Conservation (phyloP, 2,329 filamentous ascomycete species). For the Diplodia sapinea region DNA sequence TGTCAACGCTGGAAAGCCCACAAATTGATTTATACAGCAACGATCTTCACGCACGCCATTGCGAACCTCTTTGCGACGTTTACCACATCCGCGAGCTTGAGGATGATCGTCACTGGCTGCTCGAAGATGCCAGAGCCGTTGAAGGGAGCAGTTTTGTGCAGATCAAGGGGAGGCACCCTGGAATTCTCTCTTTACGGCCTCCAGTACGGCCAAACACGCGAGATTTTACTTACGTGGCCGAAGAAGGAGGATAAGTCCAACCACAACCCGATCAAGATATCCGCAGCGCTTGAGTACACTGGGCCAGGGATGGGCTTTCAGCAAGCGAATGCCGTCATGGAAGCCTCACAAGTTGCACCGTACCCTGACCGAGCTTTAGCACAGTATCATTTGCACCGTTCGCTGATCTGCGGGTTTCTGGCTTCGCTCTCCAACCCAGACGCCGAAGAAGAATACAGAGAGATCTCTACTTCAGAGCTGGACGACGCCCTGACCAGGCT, state of each 20-base stretch:
- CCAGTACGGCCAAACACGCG: conserved; percentile 66
- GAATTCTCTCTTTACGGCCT: conserved; percentile 49
- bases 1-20: neutral
- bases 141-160: conserved; percentile 33
- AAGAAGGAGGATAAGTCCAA: neutral
- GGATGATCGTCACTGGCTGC: conserved; percentile 13
- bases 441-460: conserved; percentile 32
- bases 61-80: conserved; percentile 67
- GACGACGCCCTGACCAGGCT: conserved; percentile 42
- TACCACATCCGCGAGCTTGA: conserved; percentile 56
- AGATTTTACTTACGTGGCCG: conserved; percentile 55
- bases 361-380: conserved; percentile 5
- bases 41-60: conserved; percentile 66
- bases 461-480: conserved; percentile 35
- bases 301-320: neutral
- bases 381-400: conserved; percentile 59
- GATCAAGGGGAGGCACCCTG: conserved; percentile 39
- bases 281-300: conserved; percentile 26
- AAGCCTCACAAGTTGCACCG: neutral
- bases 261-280: neutral
- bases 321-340: neutral
- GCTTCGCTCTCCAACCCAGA: conserved; percentile 53
- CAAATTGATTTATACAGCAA: conserved; percentile 47
- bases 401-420: conserved; percentile 58
- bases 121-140: conserved; percentile 35